Percentiles rank a stretch among this genome's conserved stretches.
These are phyloP conservation scores for Cyberlindnera mycetangii DNA, from an alignment of 805 yeast species.

Conservation along the genomic window DNA sequence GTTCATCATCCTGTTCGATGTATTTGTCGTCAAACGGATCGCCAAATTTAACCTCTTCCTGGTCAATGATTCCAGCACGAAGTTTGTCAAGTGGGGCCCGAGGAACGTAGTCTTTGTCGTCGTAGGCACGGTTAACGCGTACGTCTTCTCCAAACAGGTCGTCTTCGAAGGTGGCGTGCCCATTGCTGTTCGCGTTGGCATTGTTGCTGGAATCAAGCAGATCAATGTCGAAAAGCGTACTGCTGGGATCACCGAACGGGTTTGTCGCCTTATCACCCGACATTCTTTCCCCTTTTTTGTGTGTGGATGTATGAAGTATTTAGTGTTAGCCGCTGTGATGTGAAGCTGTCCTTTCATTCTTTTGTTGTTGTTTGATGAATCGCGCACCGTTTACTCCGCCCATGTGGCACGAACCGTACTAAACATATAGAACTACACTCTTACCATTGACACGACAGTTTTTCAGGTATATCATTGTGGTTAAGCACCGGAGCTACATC, in stretches of 20 bases:
- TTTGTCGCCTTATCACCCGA: slow-evolving; percentile 2
- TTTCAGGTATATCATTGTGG: not conserved
- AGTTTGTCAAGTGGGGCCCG: slow-evolving; percentile 17
- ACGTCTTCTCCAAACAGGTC: slow-evolving; percentile 21
- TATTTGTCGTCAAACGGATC: slow-evolving; percentile 32
- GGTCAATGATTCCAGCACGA: slow-evolving; percentile 29
- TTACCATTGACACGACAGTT: not conserved
- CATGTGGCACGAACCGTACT: not conserved
- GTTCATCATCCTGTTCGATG: slow-evolving; percentile 36
- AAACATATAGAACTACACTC: not conserved
- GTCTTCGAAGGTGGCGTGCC: not conserved
- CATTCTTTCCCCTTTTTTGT: not conserved
- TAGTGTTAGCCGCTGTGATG: not conserved
- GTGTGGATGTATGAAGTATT: no score
- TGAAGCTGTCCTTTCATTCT: not conserved
- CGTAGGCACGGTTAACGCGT: slow-evolving; percentile 16
- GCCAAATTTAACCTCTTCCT: slow-evolving; percentile 34
- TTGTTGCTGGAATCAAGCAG: slow-evolving; percentile 21
- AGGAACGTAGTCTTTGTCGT: slow-evolving; percentile 8
- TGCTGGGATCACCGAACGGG: slow-evolving; percentile 12
- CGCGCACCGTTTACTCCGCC: slow-evolving; percentile 1
- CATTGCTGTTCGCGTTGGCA: slow-evolving; percentile 10
- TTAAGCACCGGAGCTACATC: not conserved
- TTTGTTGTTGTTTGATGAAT: not conserved
- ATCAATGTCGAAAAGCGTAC: slow-evolving; percentile 40